Base-by-base conservation (phyloP, 106 monocot species). In the Dendrobium nobile region DNA sequence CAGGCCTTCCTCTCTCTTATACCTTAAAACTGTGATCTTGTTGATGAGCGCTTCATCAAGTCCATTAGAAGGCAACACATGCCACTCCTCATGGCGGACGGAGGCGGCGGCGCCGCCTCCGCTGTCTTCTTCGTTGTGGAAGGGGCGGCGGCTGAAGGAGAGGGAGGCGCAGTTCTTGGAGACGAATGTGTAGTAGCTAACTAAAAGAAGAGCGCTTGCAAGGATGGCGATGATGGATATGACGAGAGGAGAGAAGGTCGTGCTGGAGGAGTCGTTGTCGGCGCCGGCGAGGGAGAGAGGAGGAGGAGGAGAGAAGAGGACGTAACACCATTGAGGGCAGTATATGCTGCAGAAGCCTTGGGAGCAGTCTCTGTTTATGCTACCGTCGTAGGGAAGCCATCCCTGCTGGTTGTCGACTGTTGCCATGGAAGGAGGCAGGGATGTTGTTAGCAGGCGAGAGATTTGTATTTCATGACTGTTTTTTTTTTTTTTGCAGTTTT, bases 161-260 rank as follows among this genome's bases (percentile, higher is more conserved):
- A 85, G 61, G 74, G 76, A 42, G 42, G 86, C 88, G 80, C 96
- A 92, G 88, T 88, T 91, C 68, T 81, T 83, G 82, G 92, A 88
- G 84, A 91, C 67, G 75, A 95, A 76, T 85, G 89, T 74, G 92
- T 98, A 92, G 88, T 93, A 98, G 77, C 67, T 81, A 77, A 91
- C 80, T 40, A 95, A 82, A 58, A 98, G 89, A 77, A 95, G 78
- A 67, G 91, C 89, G 72, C 85, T 84, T 20, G 88, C 91, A 51
- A 94, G 95, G 83, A 98, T 80, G 18, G 90, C 95, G 82, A 98
- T 95, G 89, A 98, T 89, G 77, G 91, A 85, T 77, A 98, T 93
- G 68, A 98, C 89, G 15, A 98, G 89, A 11, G 98, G 98, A 2
- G 97, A 92, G 78, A 94, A 85, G 85, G 77, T 26, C 9, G 90